Conservation (phyloP, 371 early-diverging fungal species). For the Apophysomyces trapeziformis region DNA sequence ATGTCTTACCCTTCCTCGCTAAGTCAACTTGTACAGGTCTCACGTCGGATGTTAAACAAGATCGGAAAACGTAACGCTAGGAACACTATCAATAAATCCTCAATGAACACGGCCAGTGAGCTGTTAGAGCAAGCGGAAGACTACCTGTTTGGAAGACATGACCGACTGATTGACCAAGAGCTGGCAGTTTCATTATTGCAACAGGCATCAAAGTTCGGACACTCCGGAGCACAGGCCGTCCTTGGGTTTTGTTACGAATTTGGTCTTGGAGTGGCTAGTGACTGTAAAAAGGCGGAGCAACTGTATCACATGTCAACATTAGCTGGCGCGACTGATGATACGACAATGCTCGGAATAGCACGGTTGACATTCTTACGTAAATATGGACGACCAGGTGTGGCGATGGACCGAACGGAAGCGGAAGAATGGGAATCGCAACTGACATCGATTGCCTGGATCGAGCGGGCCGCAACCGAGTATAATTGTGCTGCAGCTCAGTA, state of each 20-base stretch:
- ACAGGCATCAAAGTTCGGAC: conserved; percentile 42
- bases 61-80: neutral
- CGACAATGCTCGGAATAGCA: conserved; percentile 52
- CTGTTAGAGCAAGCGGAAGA: conserved; percentile 38
- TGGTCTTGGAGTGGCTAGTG: conserved; percentile 62
- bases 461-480: conserved; percentile 52
- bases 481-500: conserved; percentile 45
- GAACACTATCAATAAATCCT: neutral
- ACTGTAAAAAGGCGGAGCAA: conserved; percentile 57
- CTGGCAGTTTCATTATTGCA: conserved; percentile 47
- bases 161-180: conserved; percentile 38
- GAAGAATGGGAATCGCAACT: conserved; percentile 52
- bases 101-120: neutral
- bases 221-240: conserved; percentile 50
- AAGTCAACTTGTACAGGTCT: conserved; percentile 22
- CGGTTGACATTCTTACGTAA: conserved; percentile 70
- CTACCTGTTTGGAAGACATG: conserved; percentile 56
- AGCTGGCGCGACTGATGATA: neutral
- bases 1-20: conserved; percentile 4
- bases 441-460: conserved; percentile 56
- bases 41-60: conserved; percentile 18
- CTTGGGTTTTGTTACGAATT: conserved; percentile 77
- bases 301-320: conserved; percentile 53
- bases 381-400: conserved; percentile 74
- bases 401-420: conserved; percentile 69